phyloP scores from a whole-genome alignment of 768 basidiomycete genomes.

The Naematelia encephala region DNA sequence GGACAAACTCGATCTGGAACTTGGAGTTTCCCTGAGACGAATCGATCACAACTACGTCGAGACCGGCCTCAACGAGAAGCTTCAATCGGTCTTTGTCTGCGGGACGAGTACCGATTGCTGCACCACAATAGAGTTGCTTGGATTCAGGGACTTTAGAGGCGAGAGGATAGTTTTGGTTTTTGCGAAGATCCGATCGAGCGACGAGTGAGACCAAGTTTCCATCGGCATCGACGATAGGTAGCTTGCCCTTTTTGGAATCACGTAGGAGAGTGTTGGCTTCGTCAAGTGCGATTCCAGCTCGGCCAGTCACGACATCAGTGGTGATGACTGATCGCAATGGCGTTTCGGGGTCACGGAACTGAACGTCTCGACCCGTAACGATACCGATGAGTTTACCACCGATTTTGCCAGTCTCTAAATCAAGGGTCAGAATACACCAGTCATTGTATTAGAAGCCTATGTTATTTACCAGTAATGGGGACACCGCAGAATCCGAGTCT shows the following conservation, averaged over 20 bases:
- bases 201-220: constrained; percentile 76
- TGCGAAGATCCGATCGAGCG: constrained; percentile 92
- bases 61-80: constrained; percentile 84
- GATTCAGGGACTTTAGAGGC: constrained; percentile 84
- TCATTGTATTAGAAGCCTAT: neutral
- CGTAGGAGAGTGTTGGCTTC: constrained; percentile 94
- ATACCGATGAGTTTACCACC: constrained; percentile 94
- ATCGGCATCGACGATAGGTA: constrained; percentile 71
- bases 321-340: constrained; percentile 85
- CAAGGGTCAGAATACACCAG: too few relatives aligned
- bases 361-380: constrained; percentile 91
- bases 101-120: constrained; percentile 88
- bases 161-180: constrained; percentile 93
- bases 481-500: constrained; percentile 92
- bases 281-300: constrained; percentile 78
- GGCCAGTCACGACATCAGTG: constrained; percentile 76
- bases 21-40: constrained; percentile 95
- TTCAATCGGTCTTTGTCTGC: constrained; percentile 78
- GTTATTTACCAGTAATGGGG: constrained; percentile 86
- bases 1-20: constrained; percentile 90
- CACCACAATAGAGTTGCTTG: constrained; percentile 95
- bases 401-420: constrained; percentile 79
- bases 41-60: constrained; percentile 92
- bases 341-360: constrained; percentile 71
- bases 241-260: constrained; percentile 95